These are phyloP conservation scores for Parascedosporium putredinis DNA, from an alignment of 2,329 filamentous ascomycete genomes.

Conservation along the genomic window DNA sequence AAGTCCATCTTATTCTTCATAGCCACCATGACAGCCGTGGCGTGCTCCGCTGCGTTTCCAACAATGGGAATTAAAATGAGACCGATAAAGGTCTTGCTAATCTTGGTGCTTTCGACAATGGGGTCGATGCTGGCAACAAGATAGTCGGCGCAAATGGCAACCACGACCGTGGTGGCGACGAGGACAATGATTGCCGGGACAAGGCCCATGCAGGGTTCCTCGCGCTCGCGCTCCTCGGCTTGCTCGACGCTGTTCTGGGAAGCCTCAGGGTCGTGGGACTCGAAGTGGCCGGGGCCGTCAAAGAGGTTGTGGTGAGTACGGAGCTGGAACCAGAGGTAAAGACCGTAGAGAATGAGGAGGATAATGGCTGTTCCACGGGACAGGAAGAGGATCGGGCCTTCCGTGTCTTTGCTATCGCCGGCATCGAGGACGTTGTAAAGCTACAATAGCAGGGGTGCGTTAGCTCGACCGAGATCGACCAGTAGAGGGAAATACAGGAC, in stretches of 20 bases:
- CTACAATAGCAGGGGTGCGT: too few species aligned
- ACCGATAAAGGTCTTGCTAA: constrained; percentile 75
- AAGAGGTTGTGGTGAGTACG: constrained; percentile 65
- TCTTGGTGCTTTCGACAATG: constrained; percentile 57
- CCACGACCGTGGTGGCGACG: constrained; percentile 58
- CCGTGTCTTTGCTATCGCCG: constrained; percentile 29
- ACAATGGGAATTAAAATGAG: constrained; percentile 71
- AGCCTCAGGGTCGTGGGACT: constrained; percentile 4
- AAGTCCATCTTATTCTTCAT: constrained; percentile 67
- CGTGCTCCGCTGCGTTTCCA: constrained; percentile 71
- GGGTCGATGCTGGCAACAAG: constrained; percentile 66
- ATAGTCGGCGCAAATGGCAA: constrained; percentile 66
- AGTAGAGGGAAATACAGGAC: too few species aligned
- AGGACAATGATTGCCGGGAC: constrained; percentile 56
- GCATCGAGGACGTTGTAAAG: constrained; percentile 55
- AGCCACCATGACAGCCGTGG: constrained; percentile 71
- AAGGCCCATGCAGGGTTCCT: constrained; percentile 47
- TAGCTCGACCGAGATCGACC: too few species aligned
- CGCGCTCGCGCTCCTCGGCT: constrained; percentile 22
- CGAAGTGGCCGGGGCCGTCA: constrained; percentile 29
- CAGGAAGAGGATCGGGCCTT: constrained; percentile 54
- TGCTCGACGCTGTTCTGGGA: constrained; percentile 14
- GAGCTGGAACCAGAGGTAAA: constrained; percentile 72
- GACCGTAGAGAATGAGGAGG: constrained; percentile 60
- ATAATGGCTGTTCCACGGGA: constrained; percentile 70